Percentiles rank a stretch among this genome's conserved stretches.
Evolutionary conservation across 306 rosid genomes (phyloP).

Genomic region (Rosa multiflora): DNA sequence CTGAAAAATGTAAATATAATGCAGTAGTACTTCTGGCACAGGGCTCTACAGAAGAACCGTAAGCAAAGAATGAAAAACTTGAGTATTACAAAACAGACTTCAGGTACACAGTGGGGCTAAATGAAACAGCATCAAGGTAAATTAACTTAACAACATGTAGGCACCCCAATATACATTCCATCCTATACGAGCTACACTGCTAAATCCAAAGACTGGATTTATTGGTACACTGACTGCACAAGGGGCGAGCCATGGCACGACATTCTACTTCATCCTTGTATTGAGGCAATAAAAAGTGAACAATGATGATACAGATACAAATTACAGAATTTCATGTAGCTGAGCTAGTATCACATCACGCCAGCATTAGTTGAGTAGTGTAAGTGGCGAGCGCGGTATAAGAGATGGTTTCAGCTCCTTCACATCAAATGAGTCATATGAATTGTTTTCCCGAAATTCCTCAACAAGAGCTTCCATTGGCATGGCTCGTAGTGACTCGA

Average conservation of each 20-base stretch:
- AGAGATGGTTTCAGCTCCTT: constrained; percentile 84
- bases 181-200: constrained; percentile 16
- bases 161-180: constrained; percentile 44
- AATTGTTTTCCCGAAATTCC: constrained; percentile 79
- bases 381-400: constrained; percentile 91
- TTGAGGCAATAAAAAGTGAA: constrained; percentile 15
- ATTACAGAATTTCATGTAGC: constrained; percentile 12
- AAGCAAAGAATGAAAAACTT: neutral
- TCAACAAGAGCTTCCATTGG: constrained; percentile 82
- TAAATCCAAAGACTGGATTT: constrained; percentile 77
- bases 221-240: constrained; percentile 28
- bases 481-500: constrained; percentile 85
- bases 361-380: constrained; percentile 49
- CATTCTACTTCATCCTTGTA: constrained; percentile 17
- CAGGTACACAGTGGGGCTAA: neutral
- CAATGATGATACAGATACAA: constrained; percentile 49
- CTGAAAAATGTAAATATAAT: neutral
- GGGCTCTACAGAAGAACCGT: neutral
- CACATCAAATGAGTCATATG: constrained; percentile 52
- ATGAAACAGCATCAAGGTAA: neutral
- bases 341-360: neutral
- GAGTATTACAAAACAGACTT: neutral
- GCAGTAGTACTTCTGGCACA: neutral
- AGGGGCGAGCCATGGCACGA: constrained; percentile 14
- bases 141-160: constrained; percentile 8